Conservation (phyloP, 2,329 filamentous ascomycete genomes). For the Leptographium procerum region DNA sequence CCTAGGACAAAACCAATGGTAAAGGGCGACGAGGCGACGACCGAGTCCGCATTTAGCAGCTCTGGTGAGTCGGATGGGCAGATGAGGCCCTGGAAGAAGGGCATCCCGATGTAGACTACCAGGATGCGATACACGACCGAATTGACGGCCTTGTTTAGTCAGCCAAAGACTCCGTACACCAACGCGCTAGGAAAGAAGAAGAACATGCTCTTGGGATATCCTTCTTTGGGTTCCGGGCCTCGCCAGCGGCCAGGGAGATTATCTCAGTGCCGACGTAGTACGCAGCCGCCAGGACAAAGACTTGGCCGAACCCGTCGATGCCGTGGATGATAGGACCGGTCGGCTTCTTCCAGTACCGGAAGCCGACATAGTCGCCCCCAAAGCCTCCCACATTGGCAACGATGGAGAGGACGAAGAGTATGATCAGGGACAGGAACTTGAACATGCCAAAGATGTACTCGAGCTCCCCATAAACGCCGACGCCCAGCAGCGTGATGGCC, state of each 20-base stretch:
- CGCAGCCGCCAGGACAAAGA: too few species aligned
- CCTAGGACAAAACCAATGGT: conserved; percentile 65
- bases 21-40: conserved; percentile 41
- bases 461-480: conserved; percentile 26
- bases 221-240: conserved; percentile 13
- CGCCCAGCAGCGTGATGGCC: conserved; percentile 15
- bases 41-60: conserved; percentile 20
- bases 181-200: too few species aligned
- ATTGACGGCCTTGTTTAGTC: too few species aligned
- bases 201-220: conserved; percentile 13
- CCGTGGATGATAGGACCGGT: too few species aligned
- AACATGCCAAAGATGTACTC: conserved; percentile 14
- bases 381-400: conserved; percentile 4
- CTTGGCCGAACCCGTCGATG: too few species aligned
- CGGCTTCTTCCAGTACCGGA: neutral
- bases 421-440: conserved; percentile 10
- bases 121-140: too few species aligned
- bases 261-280: conserved; percentile 16
- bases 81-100: conserved; percentile 19
- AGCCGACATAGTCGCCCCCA: conserved; percentile 1
- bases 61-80: conserved; percentile 18
- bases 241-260: conserved; percentile 12
- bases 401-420: conserved; percentile 5
- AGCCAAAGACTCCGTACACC: too few species aligned
- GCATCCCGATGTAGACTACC: too few species aligned